phyloP scores from a whole-genome alignment of 2,329 filamentous ascomycete species.

The Fusarium bulbicola region DNA sequence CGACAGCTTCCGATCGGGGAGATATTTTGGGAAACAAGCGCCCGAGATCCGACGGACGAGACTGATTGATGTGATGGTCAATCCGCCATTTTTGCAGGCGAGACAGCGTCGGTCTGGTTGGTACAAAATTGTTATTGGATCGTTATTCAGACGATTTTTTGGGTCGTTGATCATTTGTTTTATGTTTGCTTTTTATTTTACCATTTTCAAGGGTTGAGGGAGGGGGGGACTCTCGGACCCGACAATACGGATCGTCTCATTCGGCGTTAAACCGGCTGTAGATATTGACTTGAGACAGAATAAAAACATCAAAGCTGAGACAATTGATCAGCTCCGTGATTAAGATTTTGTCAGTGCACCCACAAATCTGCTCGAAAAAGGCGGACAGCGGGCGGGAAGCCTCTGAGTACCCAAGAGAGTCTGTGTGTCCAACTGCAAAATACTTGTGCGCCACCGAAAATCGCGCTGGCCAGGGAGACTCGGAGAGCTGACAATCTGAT shows the following conservation, averaged over 20 bases:
- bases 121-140: neutral
- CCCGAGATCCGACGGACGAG: constrained; percentile 10
- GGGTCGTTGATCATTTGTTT: neutral
- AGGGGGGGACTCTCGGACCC: neutral
- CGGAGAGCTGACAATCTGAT: neutral
- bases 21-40: constrained; percentile 16
- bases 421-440: neutral
- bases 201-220: neutral
- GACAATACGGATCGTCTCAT: fast-evolving
- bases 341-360: neutral
- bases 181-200: constrained; percentile 5
- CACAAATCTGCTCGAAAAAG: no score
- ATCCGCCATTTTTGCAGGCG: neutral
- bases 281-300: neutral
- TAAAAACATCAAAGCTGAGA: neutral
- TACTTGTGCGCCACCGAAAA: neutral
- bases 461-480: neutral
- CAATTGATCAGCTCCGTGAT: neutral
- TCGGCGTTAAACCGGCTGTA: neutral
- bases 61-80: constrained; percentile 6
- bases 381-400: no score
- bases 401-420: neutral
- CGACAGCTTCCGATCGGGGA: constrained; percentile 14
- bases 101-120: neutral
- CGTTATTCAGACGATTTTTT: neutral